Conservation (phyloP, 1,139 yeast genomes). For the Zhuliangozyma parablackwelliae region DNA sequence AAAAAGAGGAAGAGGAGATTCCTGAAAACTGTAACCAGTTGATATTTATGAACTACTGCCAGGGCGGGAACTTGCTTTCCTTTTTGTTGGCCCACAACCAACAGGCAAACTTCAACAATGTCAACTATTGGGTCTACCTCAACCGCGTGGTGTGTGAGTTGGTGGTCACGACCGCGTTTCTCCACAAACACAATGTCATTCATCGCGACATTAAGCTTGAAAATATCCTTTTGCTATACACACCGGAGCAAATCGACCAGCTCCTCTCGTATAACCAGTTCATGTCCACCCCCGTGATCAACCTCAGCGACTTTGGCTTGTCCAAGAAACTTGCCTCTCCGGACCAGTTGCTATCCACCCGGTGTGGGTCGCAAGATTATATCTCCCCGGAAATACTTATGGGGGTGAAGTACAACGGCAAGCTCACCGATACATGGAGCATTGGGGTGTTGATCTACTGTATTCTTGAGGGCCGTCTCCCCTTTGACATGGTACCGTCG, state of each 20-base stretch:
- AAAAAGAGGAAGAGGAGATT: not conserved
- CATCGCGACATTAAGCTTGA: conserved; percentile 90
- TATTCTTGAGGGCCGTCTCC: conserved; percentile 76
- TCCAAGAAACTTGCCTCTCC: conserved; percentile 61
- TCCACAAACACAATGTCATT: conserved; percentile 64
- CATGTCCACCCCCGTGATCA: conserved; percentile 33
- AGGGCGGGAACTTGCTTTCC: conserved; percentile 80
- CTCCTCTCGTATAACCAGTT: conserved; percentile 4
- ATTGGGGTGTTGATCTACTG: conserved; percentile 86
- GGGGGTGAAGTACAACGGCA: conserved; percentile 89
- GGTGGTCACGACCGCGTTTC: conserved; percentile 62
- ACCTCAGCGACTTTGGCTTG: conserved; percentile 84
- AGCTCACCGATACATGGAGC: conserved; percentile 90
- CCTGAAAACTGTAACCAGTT: conserved; percentile 30
- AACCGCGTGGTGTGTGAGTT: conserved; percentile 67
- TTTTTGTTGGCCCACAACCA: conserved; percentile 40
- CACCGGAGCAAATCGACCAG: conserved; percentile 13
- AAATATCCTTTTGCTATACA: conserved; percentile 55
- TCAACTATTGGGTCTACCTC: conserved; percentile 41
- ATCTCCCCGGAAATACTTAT: conserved; percentile 89
- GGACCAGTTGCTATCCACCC: conserved; percentile 64
- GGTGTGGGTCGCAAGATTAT: conserved; percentile 96
- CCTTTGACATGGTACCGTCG: conserved; percentile 67
- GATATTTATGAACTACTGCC: conserved; percentile 69
- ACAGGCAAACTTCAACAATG: conserved; percentile 13